Evolutionary conservation across 306 rosid species (phyloP), one percentile per base, ranked within the genome.

Genomic region (Ormosia emarginata): DNA sequence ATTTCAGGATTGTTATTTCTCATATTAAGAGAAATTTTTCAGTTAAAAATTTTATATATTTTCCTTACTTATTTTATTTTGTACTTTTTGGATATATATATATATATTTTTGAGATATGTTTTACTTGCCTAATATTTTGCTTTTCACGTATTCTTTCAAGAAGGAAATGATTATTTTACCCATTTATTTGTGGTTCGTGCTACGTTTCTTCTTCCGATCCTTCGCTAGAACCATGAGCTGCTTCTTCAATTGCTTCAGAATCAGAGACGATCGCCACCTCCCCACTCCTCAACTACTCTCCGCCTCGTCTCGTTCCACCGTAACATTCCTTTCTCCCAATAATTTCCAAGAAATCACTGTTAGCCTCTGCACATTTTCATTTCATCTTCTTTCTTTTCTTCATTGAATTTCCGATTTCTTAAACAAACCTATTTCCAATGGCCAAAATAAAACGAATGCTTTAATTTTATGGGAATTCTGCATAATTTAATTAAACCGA

Each of bases 181-280:
- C 24, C 24, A 24, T 24, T 24, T 24, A 24, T 24, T 24, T 24
- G 24, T 24, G 24, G 0, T 24, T 24, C 24, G 24, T 24, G 24
- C 62, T 24, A 24, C 24, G 1, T 24, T 24, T 92, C 69, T 85
- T 96, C 61, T 85, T 84, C 87, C 87, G 89, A 74, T 87, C 94
- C 36, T 59, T 96, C 72, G 65, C 86, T 32, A 72, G 74, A 57
- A 91, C 85, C 41, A 96, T 96, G 99, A 91, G 94, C n/a, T 96
- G 99, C 74, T 93, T 96, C 92, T 85, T 94, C 47, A 88, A 86
- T 52, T 94, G 98, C 85, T 90, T 96, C 74, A 83, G 94, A 44
- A 79, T 71, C 88, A 85, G 86, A 67, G 93, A 93, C 13, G 81
- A 80, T 65, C 89, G 81, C 33, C 85, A 68, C 50, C 88, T 62